phyloP scores from a whole-genome alignment of 2,329 filamentous ascomycete genomes.

The Arachnomyces sp. region DNA sequence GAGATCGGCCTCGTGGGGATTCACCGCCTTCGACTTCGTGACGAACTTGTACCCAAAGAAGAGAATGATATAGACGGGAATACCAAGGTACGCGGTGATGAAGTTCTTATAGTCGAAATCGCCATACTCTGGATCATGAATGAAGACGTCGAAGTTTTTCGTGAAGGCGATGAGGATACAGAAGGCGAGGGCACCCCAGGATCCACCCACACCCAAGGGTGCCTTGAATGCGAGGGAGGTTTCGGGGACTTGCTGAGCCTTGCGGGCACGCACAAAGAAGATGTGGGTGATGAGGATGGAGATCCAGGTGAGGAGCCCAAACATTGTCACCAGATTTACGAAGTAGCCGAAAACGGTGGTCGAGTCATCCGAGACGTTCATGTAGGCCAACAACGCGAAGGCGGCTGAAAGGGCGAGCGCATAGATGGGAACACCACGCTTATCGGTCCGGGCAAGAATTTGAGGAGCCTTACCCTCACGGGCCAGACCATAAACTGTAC shows the following conservation, averaged over 20 bases:
- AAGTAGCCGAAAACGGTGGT: conserved; percentile 55
- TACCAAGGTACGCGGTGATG: conserved; percentile 68
- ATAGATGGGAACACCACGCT: conserved; percentile 60
- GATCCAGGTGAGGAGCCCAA: conserved; percentile 59
- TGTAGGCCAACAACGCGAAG: conserved; percentile 60
- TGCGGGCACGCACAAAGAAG: conserved; percentile 55
- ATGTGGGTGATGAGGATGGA: conserved; percentile 61
- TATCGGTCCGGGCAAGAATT: conserved; percentile 64
- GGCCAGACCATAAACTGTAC: conserved; percentile 65
- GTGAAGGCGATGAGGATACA: conserved; percentile 67
- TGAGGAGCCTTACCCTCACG: conserved; percentile 62
- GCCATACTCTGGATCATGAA: conserved; percentile 38
- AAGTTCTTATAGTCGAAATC: conserved; percentile 67
- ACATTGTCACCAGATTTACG: conserved; percentile 59
- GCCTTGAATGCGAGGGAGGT: conserved; percentile 55
- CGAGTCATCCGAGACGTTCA: conserved; percentile 54
- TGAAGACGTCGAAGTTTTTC: conserved; percentile 74
- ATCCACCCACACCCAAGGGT: conserved; percentile 63
- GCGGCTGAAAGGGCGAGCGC: conserved; percentile 53
- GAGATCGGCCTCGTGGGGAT: conserved; percentile 56
- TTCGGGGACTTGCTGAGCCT: conserved; percentile 51
- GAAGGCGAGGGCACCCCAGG: conserved; percentile 58
- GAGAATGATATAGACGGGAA: conserved; percentile 62
- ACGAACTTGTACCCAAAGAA: conserved; percentile 60
- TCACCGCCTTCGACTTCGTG: conserved; percentile 47